Conservation (phyloP, 148 eudicot genomes). For the Tetragonia tetragonoides region DNA sequence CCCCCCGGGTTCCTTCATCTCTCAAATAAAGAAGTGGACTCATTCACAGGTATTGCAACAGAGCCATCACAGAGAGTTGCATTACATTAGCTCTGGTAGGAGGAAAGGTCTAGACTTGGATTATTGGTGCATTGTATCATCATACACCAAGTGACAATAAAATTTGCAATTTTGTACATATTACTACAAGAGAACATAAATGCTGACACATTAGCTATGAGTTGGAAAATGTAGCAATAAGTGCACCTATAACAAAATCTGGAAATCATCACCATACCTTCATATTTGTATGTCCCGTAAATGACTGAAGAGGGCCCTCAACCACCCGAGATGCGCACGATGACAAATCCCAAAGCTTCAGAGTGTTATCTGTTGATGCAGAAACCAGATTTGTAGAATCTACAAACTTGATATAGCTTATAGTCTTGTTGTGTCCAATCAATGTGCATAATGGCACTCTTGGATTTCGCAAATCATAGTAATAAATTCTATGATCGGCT, state of each 20-base stretch:
- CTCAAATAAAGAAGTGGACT: no score
- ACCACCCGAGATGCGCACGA: slow-evolving; percentile 66
- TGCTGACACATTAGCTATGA: background rate
- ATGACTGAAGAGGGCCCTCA: slow-evolving; percentile 80
- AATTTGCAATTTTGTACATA: no score
- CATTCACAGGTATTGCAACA: no score
- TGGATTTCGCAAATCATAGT: slow-evolving; percentile 82
- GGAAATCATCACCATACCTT: slow-evolving; percentile 48
- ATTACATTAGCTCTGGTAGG: no score
- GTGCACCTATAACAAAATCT: background rate
- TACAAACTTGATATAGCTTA: slow-evolving; percentile 92
- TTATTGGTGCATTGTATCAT: no score
- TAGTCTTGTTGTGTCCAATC: slow-evolving; percentile 87
- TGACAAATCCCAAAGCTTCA: slow-evolving; percentile 98
- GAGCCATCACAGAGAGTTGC: no score
- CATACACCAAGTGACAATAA: no score
- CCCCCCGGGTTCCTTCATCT: no score
- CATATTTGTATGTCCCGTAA: slow-evolving; percentile 82
- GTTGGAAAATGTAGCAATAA: background rate
- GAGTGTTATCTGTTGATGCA: slow-evolving; percentile 84
- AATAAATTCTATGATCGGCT: slow-evolving; percentile 91
- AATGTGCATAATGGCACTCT: slow-evolving; percentile 80
- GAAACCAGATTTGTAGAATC: slow-evolving; percentile 78
- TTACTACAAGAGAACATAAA: no score
- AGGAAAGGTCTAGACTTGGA: no score